phyloP scores from a whole-genome alignment of 1,284 basidiomycete species.

The Ceratobasidium theobromae region DNA sequence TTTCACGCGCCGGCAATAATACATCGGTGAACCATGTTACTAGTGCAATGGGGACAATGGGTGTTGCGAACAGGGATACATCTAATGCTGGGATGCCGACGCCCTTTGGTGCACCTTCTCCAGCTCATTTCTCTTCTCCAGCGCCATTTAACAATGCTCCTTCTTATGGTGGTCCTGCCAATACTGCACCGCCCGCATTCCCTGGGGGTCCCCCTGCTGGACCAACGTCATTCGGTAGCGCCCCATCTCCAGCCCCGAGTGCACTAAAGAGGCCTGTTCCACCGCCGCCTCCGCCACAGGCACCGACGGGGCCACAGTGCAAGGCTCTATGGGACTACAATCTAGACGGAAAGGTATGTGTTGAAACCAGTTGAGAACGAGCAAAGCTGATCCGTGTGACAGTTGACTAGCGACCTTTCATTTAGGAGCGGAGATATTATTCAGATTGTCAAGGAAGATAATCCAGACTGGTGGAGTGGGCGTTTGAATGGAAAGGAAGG shows the following conservation, averaged over 20 bases:
- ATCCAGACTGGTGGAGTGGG: slow-evolving; percentile 63
- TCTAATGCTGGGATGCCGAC: slow-evolving; percentile 5
- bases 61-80: neutral
- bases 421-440: slow-evolving; percentile 61
- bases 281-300: slow-evolving; percentile 41
- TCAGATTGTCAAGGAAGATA: slow-evolving; percentile 61
- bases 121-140: slow-evolving; percentile 37
- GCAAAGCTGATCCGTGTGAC: neutral
- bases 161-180: neutral
- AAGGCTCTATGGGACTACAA: slow-evolving; percentile 68
- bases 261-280: slow-evolving; percentile 21
- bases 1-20: slow-evolving; percentile 43
- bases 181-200: slow-evolving; percentile 24
- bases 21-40: slow-evolving; percentile 33
- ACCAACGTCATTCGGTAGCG: neutral
- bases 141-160: slow-evolving; percentile 34
- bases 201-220: slow-evolving; percentile 12
- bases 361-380: too few species aligned
- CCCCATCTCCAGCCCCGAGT: neutral
- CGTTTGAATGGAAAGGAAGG: slow-evolving; percentile 57
- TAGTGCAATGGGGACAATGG: slow-evolving; percentile 33
- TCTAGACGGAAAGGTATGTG: slow-evolving; percentile 53
- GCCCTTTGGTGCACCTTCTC: slow-evolving; percentile 32
- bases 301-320: slow-evolving; percentile 46
- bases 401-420: slow-evolving; percentile 58